Evolutionary conservation across 148 eudicot genomes (phyloP), one percentile per base, ranked within the genome.

Genomic region (Diospyros kaki): DNA sequence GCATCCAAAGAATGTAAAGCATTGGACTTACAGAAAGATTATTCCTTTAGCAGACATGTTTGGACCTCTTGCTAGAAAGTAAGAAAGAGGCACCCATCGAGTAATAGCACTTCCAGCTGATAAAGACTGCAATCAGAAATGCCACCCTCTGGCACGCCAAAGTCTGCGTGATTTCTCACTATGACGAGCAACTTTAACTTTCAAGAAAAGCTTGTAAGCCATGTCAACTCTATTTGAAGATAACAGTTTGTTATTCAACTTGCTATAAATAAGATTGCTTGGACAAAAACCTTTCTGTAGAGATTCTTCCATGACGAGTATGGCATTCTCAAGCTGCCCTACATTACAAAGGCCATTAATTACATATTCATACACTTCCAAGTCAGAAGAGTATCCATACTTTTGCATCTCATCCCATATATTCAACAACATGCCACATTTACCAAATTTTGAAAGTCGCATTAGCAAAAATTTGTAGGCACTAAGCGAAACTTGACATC

Each of bases 131-230:
- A 55, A 55, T 83, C 74, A 92, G 80, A 86, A 88, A 76, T 93
- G 99, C 99, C 97, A 95, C 41, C 99, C 99, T 77, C 88, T 92
- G 66, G 84, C 81, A 62, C 96, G 89, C 89, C 97, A 95, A 76
- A 79, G 79, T 69, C 76, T 93, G 78, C 80, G 85, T 28, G 90
- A 88, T 81, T 90, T 95, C 60, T 92, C 96, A 51, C 81, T 77
- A 6, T 18, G 74, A 78, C 99, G 97, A 53, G 94, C 93, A 42
- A 58, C 81, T 84, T 83, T 90, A 42, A 92, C 78, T 75, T 92
- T 95, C 79, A 85, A 60, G 69, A 86, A 87, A 43, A 95, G 93
- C 81, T 80, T 95, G 80, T 95, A 95, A 1, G 96, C 93, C 17
- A 17, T 80, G 75, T 86, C 89, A 41, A 87, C 81, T 82, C 88